Evolutionary conservation across 2,329 filamentous ascomycete genomes (phyloP), one percentile per base, ranked within the genome.

Genomic region (Monosporascus ibericus): DNA sequence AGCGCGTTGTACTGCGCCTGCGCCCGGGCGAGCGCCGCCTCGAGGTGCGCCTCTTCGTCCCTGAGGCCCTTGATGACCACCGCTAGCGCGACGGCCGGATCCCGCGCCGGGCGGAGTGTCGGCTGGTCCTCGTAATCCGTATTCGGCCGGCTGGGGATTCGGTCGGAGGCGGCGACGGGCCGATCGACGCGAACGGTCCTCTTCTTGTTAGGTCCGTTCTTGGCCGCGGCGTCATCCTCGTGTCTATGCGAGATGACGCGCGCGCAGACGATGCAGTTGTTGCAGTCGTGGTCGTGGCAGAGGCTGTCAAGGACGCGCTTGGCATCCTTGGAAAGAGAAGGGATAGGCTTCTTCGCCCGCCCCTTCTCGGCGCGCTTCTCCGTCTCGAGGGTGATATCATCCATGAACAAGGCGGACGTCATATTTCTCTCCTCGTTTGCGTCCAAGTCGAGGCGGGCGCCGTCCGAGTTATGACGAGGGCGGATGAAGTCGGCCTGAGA

Each of bases 11-110:
- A 90, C 38, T 78, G 71, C 3, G 75, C 75, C 60, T 87, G 81
- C 53, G 82, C 78, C 36, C 77, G 69, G 0, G 79, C 74, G n/a
- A 91, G 78, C 61, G 86, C 79, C 59, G 87, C 77, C 68, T 88
- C 87, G 50, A 95, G 72, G 65, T 95, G 88, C 14, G 79, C 78
- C 44, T 92, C 79, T 68, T 96, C 91, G 65, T 95, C 90, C 60
- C 89, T 78, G 3, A 95, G 74, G 7, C 84, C 80, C 70, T 95
- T 94, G 67, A 95, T 85, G 22, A 95, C 88, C n/a, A 85, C 82
- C 7, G 88, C 87, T 24, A 96, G 80, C 9, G 90, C 90, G 44
- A 85, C 71, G 5, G 80, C 83, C 0, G 90, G 90, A 1, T 82
- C 73, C 63, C 89, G 85, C 1, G 85, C 78, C 6, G 86, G 84